Conservation (phyloP, 2,329 filamentous ascomycete species). For the Ascochyta pisi region DNA sequence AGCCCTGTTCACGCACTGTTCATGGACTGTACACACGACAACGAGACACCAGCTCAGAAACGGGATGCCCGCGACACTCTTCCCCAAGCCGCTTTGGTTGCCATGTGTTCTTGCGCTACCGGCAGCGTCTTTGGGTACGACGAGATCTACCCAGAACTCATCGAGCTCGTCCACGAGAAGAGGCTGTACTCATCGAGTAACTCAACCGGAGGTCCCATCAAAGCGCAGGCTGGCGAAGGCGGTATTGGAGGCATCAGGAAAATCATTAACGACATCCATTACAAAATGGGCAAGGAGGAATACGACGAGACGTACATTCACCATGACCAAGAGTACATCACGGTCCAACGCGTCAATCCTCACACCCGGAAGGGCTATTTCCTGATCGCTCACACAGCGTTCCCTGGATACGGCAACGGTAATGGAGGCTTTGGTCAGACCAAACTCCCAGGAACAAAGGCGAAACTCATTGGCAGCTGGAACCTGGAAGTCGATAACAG, state of each 20-base stretch:
- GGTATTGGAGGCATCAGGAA: conserved; percentile 93
- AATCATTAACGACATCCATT: conserved; percentile 92
- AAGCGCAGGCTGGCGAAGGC: conserved; percentile 72
- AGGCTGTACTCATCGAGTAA: conserved; percentile 81
- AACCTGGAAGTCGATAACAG: conserved; percentile 86
- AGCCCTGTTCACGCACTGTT: conserved; percentile 91
- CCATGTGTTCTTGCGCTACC: conserved; percentile 93
- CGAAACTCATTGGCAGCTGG: conserved; percentile 88
- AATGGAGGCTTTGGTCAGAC: conserved; percentile 83
- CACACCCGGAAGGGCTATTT: conserved; percentile 93
- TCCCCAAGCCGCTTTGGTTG: conserved; percentile 90
- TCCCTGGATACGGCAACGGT: conserved; percentile 85
- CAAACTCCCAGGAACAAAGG: conserved; percentile 81
- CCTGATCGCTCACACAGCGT: conserved; percentile 94
- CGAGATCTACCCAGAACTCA: conserved; percentile 89
- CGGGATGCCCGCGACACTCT: conserved; percentile 92
- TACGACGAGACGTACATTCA: conserved; percentile 97
- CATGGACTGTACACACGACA: conserved; percentile 99
- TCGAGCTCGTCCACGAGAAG: conserved; percentile 92
- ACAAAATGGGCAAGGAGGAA: conserved; percentile 90
- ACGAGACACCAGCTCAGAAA: conserved; percentile 94
- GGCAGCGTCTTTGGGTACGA: conserved; percentile 99
- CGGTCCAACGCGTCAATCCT: conserved; percentile 92
- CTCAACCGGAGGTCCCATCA: conserved; percentile 65
- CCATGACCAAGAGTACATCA: conserved; percentile 95